Conservation (phyloP, 1,284 basidiomycete species). For the Leccinum subfulvum region DNA sequence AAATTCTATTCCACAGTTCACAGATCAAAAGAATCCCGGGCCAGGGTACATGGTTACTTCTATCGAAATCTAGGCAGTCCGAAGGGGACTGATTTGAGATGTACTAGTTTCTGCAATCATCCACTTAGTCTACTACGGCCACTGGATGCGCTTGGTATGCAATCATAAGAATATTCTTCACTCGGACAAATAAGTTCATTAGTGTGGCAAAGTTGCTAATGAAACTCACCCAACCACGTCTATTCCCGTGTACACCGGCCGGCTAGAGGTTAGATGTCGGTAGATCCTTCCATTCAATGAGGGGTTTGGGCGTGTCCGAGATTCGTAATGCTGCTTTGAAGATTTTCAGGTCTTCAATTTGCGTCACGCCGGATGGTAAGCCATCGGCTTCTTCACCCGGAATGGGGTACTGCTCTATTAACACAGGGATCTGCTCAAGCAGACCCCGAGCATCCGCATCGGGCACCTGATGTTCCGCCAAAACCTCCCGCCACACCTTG, state of each 20-base stretch:
- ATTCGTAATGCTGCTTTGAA: conserved; percentile 67
- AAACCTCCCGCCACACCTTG: conserved; percentile 54
- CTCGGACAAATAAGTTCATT: background rate
- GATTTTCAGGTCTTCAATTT: conserved; percentile 64
- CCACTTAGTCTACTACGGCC: background rate
- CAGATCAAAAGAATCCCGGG: background rate
- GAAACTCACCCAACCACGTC: background rate
- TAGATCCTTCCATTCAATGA: conserved; percentile 69
- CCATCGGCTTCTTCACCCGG: conserved; percentile 49
- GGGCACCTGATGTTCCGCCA: conserved; percentile 43
- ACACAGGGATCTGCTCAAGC: conserved; percentile 48
- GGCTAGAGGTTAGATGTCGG: conserved; percentile 47
- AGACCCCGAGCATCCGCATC: conserved; percentile 49
- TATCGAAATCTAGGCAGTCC: background rate
- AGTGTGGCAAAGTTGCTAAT: background rate
- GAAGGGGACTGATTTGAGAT: background rate
- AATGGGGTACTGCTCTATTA: conserved; percentile 32
- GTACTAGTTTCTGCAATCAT: background rate
- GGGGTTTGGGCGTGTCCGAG: conserved; percentile 54
- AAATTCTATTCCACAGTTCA: background rate
- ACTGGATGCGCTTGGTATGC: background rate
- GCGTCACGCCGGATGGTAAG: conserved; percentile 52
- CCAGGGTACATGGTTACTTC: background rate
- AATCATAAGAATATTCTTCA: background rate
- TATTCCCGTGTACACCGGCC: background rate